phyloP scores from a whole-genome alignment of 495 filamentous ascomycete genomes.

The Neurospora discreta region DNA sequence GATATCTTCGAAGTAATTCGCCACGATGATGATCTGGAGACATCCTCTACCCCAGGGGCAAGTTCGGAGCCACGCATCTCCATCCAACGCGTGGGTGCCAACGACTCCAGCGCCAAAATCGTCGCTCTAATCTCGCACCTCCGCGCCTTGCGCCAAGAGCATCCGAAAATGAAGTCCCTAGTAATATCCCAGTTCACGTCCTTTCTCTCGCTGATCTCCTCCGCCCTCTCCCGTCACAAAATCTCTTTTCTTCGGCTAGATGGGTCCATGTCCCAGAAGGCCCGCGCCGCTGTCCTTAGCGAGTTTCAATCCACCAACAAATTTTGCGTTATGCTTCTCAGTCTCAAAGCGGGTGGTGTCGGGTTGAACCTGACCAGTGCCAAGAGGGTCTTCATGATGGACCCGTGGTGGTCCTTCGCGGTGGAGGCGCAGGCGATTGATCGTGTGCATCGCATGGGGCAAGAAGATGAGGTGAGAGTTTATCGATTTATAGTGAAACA shows the following conservation, averaged over 20 bases:
- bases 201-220: conserved; percentile 82
- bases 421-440: conserved; percentile 97
- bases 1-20: conserved; percentile 86
- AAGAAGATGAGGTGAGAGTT: conserved; percentile 75
- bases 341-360: conserved; percentile 83
- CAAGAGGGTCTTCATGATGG: conserved; percentile 92
- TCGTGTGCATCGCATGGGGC: conserved; percentile 97
- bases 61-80: conserved; percentile 47
- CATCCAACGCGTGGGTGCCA: conserved; percentile 64
- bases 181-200: conserved; percentile 96
- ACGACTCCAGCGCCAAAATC: conserved; percentile 77
- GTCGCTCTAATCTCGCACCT: conserved; percentile 66
- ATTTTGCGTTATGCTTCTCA: conserved; percentile 62
- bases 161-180: conserved; percentile 70
- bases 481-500: conserved; percentile 77
- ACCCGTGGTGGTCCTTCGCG: conserved; percentile 98
- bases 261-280: conserved; percentile 79
- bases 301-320: conserved; percentile 50
- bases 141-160: conserved; percentile 45
- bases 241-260: conserved; percentile 82
- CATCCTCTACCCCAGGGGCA: conserved; percentile 15
- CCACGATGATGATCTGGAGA: conserved; percentile 33
- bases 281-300: conserved; percentile 60
- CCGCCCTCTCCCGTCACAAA: conserved; percentile 55
- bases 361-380: conserved; percentile 87